These are phyloP conservation scores for Cardamine chenopodiifolia DNA, from an alignment of 345 rosid genomes.

Conservation along the genomic window DNA sequence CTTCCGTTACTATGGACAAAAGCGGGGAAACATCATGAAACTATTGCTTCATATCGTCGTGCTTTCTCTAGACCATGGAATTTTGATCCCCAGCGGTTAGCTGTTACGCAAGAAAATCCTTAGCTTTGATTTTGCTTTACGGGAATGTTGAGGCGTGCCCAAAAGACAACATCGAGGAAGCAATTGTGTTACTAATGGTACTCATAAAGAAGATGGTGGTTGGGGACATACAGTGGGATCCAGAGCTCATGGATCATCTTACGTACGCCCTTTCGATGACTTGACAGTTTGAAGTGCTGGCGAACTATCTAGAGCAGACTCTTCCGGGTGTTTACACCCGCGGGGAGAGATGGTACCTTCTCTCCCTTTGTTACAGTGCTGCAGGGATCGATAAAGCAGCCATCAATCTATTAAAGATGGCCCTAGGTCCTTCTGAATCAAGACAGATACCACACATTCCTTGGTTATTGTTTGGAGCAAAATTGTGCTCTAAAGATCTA, in stretches of 20 bases:
- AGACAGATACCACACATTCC: conserved; percentile 54
- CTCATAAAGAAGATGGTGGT: conserved; percentile 68
- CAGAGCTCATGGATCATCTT: conserved; percentile 82
- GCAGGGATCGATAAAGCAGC: conserved; percentile 72
- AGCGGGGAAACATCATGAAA: conserved; percentile 71
- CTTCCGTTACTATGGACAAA: conserved; percentile 72
- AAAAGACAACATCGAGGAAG: conserved; percentile 70
- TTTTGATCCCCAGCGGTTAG: conserved; percentile 73
- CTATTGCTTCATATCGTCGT: conserved; percentile 70
- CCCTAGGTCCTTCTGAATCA: conserved; percentile 70
- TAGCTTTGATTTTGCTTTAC: conserved; percentile 74
- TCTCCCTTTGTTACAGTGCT: conserved; percentile 86
- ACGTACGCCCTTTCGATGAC: conserved; percentile 74
- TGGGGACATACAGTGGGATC: conserved; percentile 79
- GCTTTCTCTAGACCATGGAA: conserved; percentile 86
- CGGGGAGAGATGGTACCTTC: conserved; percentile 86
- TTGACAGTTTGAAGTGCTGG: conserved; percentile 69
- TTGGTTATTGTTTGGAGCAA: conserved; percentile 78
- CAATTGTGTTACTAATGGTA: conserved; percentile 69
- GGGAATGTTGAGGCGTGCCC: conserved; percentile 75
- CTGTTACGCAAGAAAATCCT: conserved; percentile 72
- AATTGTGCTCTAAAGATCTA: conserved; percentile 70
- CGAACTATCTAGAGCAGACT: conserved; percentile 70
- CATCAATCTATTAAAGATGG: conserved; percentile 69
- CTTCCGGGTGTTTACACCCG: conserved; percentile 71